Evolutionary conservation across 2,329 filamentous ascomycete species (phyloP).

Genomic region (Botryosphaeria agaves): DNA sequence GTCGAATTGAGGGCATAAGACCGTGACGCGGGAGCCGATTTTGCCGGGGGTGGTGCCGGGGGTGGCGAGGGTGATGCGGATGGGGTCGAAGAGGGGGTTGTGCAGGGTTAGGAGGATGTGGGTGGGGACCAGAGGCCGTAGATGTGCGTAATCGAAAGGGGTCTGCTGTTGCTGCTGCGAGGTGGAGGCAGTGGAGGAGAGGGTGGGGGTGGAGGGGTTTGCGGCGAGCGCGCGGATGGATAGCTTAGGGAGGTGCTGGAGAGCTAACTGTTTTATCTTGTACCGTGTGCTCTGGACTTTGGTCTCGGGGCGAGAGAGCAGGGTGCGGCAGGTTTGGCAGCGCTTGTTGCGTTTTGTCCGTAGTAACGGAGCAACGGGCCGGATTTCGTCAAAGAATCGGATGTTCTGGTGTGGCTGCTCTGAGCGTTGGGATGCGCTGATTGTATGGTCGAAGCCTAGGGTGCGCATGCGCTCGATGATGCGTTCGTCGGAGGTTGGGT

Average conservation of each 20-base stretch:
- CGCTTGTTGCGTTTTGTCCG: slow-evolving; percentile 89
- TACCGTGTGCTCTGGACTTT: slow-evolving; percentile 82
- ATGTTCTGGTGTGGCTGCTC: slow-evolving; percentile 29
- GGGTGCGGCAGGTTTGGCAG: slow-evolving; percentile 82
- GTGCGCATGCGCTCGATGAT: slow-evolving; percentile 37
- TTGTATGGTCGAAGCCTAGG: slow-evolving; percentile 50
- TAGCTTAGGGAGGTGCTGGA: slow-evolving; percentile 71
- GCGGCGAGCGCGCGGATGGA: slow-evolving; percentile 45
- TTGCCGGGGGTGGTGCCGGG: slow-evolving; percentile 62
- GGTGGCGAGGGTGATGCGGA: slow-evolving; percentile 76
- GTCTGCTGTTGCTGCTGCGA: slow-evolving; percentile 4
- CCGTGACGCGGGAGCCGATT: slow-evolving; percentile 65
- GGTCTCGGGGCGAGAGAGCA: slow-evolving; percentile 82
- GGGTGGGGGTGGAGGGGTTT: slow-evolving; percentile 36
- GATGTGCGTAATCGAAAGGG: slow-evolving; percentile 26
- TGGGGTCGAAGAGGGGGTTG: slow-evolving; percentile 84
- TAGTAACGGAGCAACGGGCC: slow-evolving; percentile 66
- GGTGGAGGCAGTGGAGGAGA: slow-evolving; percentile 24
- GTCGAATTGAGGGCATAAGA: slow-evolving; percentile 86
- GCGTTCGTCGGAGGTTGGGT: slow-evolving; percentile 40
- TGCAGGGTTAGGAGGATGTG: slow-evolving; percentile 83
- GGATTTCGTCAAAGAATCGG: slow-evolving; percentile 55
- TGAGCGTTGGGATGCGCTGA: slow-evolving; percentile 33
- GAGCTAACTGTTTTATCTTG: slow-evolving; percentile 77
- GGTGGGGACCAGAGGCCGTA: slow-evolving; percentile 33